Evolutionary conservation across 1,284 basidiomycete species (phyloP).

Genomic region (Irpex sp.): DNA sequence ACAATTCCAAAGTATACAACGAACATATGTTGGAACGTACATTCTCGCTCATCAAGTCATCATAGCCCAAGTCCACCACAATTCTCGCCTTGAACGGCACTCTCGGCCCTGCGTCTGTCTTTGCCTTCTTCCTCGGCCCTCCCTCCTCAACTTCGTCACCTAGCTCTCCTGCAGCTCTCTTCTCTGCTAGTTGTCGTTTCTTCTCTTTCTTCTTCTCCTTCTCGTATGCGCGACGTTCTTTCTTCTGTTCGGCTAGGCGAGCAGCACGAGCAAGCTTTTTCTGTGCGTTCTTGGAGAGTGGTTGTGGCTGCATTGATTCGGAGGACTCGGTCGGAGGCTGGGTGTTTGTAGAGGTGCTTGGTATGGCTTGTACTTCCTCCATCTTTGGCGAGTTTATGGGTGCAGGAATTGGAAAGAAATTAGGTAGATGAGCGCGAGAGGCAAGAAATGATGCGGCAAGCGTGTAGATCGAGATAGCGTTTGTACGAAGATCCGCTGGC

Average conservation of each 20-base stretch:
- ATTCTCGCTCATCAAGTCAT: slow-evolving; percentile 92
- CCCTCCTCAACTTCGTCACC: slow-evolving; percentile 35
- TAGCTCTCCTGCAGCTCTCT: slow-evolving; percentile 51
- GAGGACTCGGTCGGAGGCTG: not conserved
- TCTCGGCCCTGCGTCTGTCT: slow-evolving; percentile 30
- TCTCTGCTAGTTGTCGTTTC: slow-evolving; percentile 51
- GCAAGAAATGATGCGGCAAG: not conserved
- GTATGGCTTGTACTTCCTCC: not conserved
- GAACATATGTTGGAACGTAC: slow-evolving; percentile 41
- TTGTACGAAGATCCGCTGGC: not conserved
- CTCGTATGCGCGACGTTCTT: slow-evolving; percentile 73
- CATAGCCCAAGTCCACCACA: slow-evolving; percentile 91
- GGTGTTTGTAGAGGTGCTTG: not conserved
- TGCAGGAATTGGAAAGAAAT: not conserved
- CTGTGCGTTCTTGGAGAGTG: slow-evolving; percentile 76
- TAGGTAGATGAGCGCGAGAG: not conserved
- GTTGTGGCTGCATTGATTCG: slow-evolving; percentile 15
- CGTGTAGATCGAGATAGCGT: not conserved
- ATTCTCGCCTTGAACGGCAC: slow-evolving; percentile 70
- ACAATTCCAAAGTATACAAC: not conserved
- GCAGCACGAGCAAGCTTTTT: slow-evolving; percentile 75
- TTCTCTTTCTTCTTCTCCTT: slow-evolving; percentile 69
- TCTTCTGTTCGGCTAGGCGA: slow-evolving; percentile 62
- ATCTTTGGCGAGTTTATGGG: not conserved
- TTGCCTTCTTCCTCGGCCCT: slow-evolving; percentile 41